Evolutionary conservation across 805 yeast species (phyloP), one percentile per base, ranked within the genome.

Genomic region (Metschnikowia gelsemii): DNA sequence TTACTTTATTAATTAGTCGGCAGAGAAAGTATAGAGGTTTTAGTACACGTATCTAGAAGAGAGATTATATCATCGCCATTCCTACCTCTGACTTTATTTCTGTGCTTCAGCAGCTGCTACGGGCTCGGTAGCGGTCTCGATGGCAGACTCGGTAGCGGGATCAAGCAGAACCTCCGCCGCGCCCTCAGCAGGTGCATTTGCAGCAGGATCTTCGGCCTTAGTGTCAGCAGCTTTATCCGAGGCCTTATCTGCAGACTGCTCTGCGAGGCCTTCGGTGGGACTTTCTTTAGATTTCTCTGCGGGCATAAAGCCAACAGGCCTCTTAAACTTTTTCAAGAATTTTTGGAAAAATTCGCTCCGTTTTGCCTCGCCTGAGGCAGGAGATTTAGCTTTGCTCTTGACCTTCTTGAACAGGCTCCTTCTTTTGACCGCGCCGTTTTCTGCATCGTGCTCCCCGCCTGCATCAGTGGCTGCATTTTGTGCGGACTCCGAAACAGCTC

Each of bases 301-400:
- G 9, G 31, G 32, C 6, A 11, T 32, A 12, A n/a, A n/a, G n/a
- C 43, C 42, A 12, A 32, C 43, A 14, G 65, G 51, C 47, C 63
- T 63, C 56, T 58, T 67, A 57, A 67, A 66, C 52, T 63, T 66
- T 45, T 45, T 48, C 52, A 66, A 56, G 38, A 66, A 52, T 48
- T 57, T 68, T 55, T 59, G 64, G 56, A 67, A 64, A 47, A 64
- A 50, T 43, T 64, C 66, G 42, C 56, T 60, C 62, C 65, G 65
- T 56, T 66, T 68, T n/a, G 41, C 39, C 18, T 46, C 47, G 25
- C 42, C 45, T 32, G 33, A 16, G 13, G 19, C 35, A 9, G 62
- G 66, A 42, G 62, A 64, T 32, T 35, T 40, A 8, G 44, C 30
- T 31, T 35, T 40, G 38, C 36, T 34, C 30, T 22, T 27, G 6